These are phyloP conservation scores for Diplodia seriata DNA, from an alignment of 2,329 filamentous ascomycete species.

Conservation along the genomic window DNA sequence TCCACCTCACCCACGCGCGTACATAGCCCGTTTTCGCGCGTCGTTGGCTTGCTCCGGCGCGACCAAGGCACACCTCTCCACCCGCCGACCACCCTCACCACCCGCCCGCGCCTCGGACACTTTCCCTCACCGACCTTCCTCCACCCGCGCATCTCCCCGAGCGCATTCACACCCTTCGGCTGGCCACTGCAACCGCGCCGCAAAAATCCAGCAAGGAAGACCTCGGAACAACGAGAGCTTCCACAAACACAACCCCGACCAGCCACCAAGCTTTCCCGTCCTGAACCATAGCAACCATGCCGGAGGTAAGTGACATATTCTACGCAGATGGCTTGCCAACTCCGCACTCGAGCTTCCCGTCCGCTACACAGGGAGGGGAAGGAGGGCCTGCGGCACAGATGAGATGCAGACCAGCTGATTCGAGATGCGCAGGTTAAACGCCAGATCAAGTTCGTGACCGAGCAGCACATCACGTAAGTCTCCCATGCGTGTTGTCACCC, in stretches of 20 bases:
- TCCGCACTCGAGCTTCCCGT: not conserved
- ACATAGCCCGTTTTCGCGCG: slow-evolving; percentile 8
- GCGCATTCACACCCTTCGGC: not conserved
- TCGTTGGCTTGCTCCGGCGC: slow-evolving; percentile 2
- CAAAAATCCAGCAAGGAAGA: not conserved
- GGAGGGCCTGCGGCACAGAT: not conserved
- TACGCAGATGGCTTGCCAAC: not conserved
- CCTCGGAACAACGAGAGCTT: slow-evolving; percentile 12
- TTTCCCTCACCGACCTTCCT: slow-evolving; percentile 34
- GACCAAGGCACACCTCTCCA: not conserved
- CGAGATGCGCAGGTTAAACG: slow-evolving; percentile 69
- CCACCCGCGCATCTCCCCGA: slow-evolving; percentile 23
- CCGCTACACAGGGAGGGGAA: not conserved
- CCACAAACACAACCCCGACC: not conserved
- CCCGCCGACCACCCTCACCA: not conserved
- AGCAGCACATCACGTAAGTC: slow-evolving; percentile 86
- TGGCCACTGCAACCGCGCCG: not conserved
- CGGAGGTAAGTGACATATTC: slow-evolving; percentile 49
- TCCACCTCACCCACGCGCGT: not conserved
- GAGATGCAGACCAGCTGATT: not conserved
- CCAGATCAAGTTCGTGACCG: slow-evolving; percentile 89
- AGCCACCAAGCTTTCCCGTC: not conserved
- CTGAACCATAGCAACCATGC: slow-evolving; percentile 47
- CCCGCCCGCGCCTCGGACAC: not conserved
- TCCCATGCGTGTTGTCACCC: not conserved